Evolutionary conservation across 1,284 basidiomycete genomes (phyloP).

Genomic region (Moniliella sp.): DNA sequence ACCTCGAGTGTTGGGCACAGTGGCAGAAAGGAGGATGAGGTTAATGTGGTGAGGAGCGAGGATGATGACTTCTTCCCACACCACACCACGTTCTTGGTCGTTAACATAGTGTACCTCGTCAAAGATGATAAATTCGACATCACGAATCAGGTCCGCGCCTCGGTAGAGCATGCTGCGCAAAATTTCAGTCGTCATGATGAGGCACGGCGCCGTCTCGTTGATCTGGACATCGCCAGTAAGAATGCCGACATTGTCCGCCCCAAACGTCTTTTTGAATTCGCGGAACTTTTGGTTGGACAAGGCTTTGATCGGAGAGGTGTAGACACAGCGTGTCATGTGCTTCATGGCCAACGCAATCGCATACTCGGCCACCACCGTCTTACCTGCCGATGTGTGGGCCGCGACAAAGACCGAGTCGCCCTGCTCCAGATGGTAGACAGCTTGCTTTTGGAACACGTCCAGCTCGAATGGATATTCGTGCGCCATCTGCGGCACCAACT

Average conservation of each 20-base stretch:
- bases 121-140: conserved; percentile 98
- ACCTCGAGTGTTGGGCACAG: conserved; percentile 76
- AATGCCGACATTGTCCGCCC: conserved; percentile 75
- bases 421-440: conserved; percentile 88
- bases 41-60: conserved; percentile 28
- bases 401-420: conserved; percentile 96
- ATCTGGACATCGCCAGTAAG: conserved; percentile 97
- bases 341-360: conserved; percentile 86
- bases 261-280: conserved; percentile 93
- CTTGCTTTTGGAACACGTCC: conserved; percentile 86
- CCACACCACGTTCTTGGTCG: conserved; percentile 94
- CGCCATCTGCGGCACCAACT: conserved; percentile 74
- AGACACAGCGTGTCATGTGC: conserved; percentile 96
- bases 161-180: conserved; percentile 61
- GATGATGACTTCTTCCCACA: conserved; percentile 99
- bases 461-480: conserved; percentile 58
- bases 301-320: conserved; percentile 96
- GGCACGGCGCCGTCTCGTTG: conserved; percentile 85
- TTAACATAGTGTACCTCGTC: conserved; percentile 99
- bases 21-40: conserved; percentile 65
- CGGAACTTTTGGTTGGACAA: conserved; percentile 96
- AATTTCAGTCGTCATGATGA: conserved; percentile 82
- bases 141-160: conserved; percentile 87
- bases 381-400: conserved; percentile 95
- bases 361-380: conserved; percentile 97